A percentile compares a stretch with the other conserved stretches of the same genome.
These are phyloP conservation scores for Sugiyamaella marilandica DNA, from an alignment of 805 yeast genomes.

Conservation along the genomic window DNA sequence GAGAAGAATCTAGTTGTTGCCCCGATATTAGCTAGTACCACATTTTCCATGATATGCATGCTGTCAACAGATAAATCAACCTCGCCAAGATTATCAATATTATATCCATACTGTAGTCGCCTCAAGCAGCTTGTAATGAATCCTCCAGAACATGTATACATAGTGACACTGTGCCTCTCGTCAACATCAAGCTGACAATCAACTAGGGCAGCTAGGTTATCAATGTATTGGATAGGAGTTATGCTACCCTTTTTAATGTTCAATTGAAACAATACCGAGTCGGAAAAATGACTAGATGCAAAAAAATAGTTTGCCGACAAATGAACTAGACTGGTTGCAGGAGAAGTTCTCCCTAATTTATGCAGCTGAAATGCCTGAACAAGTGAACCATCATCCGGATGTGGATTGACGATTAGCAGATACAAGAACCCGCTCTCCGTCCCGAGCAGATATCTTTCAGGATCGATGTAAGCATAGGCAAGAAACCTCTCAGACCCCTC, in stretches of 20 bases:
- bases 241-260: neutral
- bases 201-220: slow-evolving; percentile 12
- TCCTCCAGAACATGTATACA: slow-evolving; percentile 9
- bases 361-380: neutral
- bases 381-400: neutral
- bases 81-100: slow-evolving; percentile 3
- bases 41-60: neutral
- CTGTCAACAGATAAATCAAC: neutral
- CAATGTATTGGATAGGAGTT: slow-evolving; percentile 5
- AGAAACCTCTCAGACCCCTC: neutral
- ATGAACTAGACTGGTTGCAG: slow-evolving; percentile 11
- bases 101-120: slow-evolving; percentile 1
- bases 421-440: slow-evolving; percentile 10
- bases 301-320: slow-evolving; percentile 14
- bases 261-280: slow-evolving; percentile 9
- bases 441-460: slow-evolving; percentile 7
- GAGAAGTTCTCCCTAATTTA: slow-evolving; percentile 6
- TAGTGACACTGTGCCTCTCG: neutral
- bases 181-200: slow-evolving; percentile 8
- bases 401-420: slow-evolving; percentile 5
- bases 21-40: neutral
- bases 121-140: slow-evolving; percentile 4
- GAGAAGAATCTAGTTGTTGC: neutral
- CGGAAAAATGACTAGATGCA: slow-evolving; percentile 8
- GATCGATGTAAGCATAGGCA: slow-evolving; percentile 7